A percentile compares a stretch with the other conserved stretches of the same genome.
These are phyloP conservation scores for Brassica rapa DNA, from an alignment of 345 rosid species.

Conservation along the genomic window DNA sequence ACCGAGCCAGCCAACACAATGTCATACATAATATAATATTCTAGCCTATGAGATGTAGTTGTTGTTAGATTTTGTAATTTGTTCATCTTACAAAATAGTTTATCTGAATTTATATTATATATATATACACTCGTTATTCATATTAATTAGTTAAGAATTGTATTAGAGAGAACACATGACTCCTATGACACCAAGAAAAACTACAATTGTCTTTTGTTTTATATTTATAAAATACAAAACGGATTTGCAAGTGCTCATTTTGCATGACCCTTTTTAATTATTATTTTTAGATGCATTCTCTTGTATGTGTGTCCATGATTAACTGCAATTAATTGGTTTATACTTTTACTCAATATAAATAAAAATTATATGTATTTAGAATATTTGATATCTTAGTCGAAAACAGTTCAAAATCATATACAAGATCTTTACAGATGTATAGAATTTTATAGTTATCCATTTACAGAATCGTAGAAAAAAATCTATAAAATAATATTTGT, in stretches of 20 bases:
- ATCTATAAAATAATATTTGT: neutral
- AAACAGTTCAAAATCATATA: neutral
- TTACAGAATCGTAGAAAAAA: neutral
- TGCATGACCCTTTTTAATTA: slow-evolving; percentile 30
- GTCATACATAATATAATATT: no score
- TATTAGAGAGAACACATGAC: slow-evolving; percentile 32
- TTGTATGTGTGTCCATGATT: neutral
- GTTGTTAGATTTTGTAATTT: neutral
- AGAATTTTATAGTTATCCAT: neutral
- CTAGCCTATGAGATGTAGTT: no score
- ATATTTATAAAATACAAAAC: slow-evolving; percentile 14
- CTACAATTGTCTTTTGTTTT: neutral
- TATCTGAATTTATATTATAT: neutral
- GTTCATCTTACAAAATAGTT: neutral
- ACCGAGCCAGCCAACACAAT: neutral
- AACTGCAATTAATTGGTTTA: neutral
- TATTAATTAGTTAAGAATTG: slow-evolving; percentile 1
- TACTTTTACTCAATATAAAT: neutral
- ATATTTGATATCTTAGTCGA: neutral
- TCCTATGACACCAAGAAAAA: slow-evolving; percentile 32
- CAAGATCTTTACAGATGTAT: no score
- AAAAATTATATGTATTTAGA: neutral
- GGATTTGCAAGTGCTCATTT: slow-evolving; percentile 28
- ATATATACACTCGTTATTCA: neutral
- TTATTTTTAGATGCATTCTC: neutral